Evolutionary conservation across 108 stramenopile species (phyloP).

Genomic region (Cyclotella choctawhatcheeana): DNA sequence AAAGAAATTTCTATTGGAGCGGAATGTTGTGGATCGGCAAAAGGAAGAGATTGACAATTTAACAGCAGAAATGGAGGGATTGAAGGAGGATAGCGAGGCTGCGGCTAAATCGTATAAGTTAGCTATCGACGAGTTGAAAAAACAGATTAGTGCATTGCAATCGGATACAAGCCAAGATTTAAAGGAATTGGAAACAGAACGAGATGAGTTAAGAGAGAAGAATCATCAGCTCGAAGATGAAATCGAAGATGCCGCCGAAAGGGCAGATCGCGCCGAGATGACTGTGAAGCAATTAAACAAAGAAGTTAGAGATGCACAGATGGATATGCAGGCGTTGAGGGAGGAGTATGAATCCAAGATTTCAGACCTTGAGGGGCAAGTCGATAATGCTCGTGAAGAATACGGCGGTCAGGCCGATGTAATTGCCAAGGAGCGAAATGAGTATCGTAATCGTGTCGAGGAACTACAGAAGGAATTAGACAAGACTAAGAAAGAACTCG

Average conservation of each 20-base stretch:
- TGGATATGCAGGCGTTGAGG: slow-evolving; percentile 40
- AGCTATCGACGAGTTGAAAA: slow-evolving; percentile 44
- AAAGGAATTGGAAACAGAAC: slow-evolving; percentile 25
- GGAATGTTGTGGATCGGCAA: slow-evolving; percentile 36
- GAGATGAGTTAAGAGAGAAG: slow-evolving; percentile 29
- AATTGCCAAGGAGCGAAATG: slow-evolving; percentile 20
- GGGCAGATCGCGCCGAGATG: slow-evolving; percentile 33
- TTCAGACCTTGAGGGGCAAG: slow-evolving; percentile 30
- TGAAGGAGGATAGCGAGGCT: slow-evolving; percentile 39
- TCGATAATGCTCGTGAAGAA: slow-evolving; percentile 23
- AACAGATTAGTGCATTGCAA: slow-evolving; percentile 25
- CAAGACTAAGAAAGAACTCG: slow-evolving; percentile 32
- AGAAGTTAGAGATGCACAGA: slow-evolving; percentile 34
- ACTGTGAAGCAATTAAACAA: slow-evolving; percentile 23
- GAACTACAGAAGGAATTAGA: slow-evolving; percentile 30
- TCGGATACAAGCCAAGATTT: slow-evolving; percentile 15
- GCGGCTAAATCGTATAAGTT: slow-evolving; percentile 45
- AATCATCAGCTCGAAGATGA: slow-evolving; percentile 26
- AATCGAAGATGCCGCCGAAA: slow-evolving; percentile 14
- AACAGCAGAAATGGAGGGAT: slow-evolving; percentile 27
- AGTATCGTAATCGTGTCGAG: slow-evolving; percentile 28
- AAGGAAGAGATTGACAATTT: slow-evolving; percentile 36
- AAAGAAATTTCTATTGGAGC: slow-evolving; percentile 36
- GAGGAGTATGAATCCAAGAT: slow-evolving; percentile 46
- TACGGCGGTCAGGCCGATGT: slow-evolving; percentile 34